phyloP scores from a whole-genome alignment of 1,284 basidiomycete species.

The Rhizopogon hawkerae region DNA sequence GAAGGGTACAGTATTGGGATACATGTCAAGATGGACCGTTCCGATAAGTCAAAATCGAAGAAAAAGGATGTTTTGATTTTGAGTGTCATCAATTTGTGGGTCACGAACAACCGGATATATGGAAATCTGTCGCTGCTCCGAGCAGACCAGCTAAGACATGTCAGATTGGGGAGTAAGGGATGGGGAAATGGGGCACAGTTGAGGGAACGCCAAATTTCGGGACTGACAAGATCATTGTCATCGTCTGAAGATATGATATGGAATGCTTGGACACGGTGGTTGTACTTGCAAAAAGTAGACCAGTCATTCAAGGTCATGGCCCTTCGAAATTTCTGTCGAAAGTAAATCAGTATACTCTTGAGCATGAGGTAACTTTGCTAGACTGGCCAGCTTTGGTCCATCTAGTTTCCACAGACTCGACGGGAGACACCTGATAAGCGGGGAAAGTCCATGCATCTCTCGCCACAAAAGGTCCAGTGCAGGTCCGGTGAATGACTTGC shows the following conservation, averaged over 20 bases:
- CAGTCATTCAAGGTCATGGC: slow-evolving; percentile 22
- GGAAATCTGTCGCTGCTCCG: too few relatives aligned
- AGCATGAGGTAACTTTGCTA: too few relatives aligned
- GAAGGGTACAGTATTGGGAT: neutral
- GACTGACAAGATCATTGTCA: too few relatives aligned
- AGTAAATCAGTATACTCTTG: neutral
- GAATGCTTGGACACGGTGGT: slow-evolving; percentile 7
- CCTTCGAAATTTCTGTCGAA: slow-evolving; percentile 15
- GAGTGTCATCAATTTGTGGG: too few relatives aligned
- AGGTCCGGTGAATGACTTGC: neutral
- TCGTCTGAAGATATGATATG: too few relatives aligned
- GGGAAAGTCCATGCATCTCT: neutral
- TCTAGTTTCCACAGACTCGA: neutral
- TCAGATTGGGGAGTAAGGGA: slow-evolving; percentile 21
- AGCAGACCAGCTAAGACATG: slow-evolving; percentile 21
- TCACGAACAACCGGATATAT: too few relatives aligned
- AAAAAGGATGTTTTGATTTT: too few relatives aligned
- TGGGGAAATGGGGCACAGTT: slow-evolving; percentile 3
- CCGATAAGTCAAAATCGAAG: neutral
- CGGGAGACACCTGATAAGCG: slow-evolving; percentile 3
- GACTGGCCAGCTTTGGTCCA: neutral
- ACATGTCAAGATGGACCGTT: neutral
- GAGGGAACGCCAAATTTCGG: neutral
- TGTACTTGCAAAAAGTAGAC: slow-evolving; percentile 21
- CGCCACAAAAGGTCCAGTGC: slow-evolving; percentile 6